Conservation (phyloP, 2,329 filamentous ascomycete species). For the Exophiala bonariae region DNA sequence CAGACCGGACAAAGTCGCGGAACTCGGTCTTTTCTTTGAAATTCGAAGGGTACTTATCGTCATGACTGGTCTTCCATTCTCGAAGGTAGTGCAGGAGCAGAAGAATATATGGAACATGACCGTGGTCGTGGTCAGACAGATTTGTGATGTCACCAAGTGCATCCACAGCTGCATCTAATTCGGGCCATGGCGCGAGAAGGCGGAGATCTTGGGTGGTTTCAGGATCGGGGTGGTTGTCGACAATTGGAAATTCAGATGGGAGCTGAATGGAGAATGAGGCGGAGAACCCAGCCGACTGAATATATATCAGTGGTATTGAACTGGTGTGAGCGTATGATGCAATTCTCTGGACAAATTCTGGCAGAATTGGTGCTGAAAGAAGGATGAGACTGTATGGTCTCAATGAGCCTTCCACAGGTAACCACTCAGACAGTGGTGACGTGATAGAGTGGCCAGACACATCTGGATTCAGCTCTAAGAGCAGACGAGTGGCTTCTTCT, state of each 20-base stretch:
- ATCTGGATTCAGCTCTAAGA: constrained; percentile 90
- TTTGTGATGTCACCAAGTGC: constrained; percentile 66
- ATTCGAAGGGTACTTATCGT: constrained; percentile 66
- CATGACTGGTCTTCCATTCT: constrained; percentile 72
- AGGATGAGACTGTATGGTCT: constrained; percentile 60
- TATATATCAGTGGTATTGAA: constrained; percentile 72
- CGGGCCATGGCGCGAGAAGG: constrained; percentile 81
- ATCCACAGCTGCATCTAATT: constrained; percentile 67
- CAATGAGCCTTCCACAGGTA: constrained; percentile 40
- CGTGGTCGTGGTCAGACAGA: constrained; percentile 78
- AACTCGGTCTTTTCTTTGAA: constrained; percentile 90
- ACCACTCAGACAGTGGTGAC: constrained; percentile 39
- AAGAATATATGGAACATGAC: constrained; percentile 84
- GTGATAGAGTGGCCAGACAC: constrained; percentile 72
- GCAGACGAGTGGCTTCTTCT: constrained; percentile 71
- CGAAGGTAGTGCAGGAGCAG: constrained; percentile 80
- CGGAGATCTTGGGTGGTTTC: constrained; percentile 83
- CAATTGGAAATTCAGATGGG: constrained; percentile 80
- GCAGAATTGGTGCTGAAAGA: constrained; percentile 59
- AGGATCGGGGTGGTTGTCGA: constrained; percentile 92
- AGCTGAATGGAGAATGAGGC: constrained; percentile 80
- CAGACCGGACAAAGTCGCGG: constrained; percentile 65
- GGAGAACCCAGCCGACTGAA: constrained; percentile 91
- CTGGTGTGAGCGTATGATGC: constrained; percentile 53
- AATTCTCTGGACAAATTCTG: constrained; percentile 52